Conservation (phyloP, 1,284 basidiomycete genomes). For the Leucoagaricus sp. region DNA sequence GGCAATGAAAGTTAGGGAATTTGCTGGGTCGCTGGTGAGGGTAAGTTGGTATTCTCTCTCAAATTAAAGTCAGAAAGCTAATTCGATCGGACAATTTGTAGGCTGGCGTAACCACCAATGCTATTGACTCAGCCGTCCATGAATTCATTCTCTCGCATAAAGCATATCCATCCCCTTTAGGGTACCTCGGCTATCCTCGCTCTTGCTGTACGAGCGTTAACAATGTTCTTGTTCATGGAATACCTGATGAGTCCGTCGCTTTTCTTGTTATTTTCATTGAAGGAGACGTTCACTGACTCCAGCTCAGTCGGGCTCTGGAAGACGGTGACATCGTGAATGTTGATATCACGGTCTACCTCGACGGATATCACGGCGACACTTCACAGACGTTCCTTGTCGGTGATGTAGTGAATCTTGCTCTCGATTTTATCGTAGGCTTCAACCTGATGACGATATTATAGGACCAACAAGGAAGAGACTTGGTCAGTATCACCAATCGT, state of each 20-base stretch:
- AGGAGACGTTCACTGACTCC: neutral
- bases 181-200: slow-evolving; percentile 81
- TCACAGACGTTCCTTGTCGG: slow-evolving; percentile 82
- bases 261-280: neutral
- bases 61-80: too few species aligned
- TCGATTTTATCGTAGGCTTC: neutral
- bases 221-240: slow-evolving; percentile 84
- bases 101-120: slow-evolving; percentile 76
- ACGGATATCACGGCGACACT: slow-evolving; percentile 87
- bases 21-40: slow-evolving; percentile 46
- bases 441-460: slow-evolving; percentile 24
- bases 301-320: slow-evolving; percentile 69
- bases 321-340: slow-evolving; percentile 85
- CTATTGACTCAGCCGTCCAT: slow-evolving; percentile 73
- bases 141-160: slow-evolving; percentile 63
- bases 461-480: slow-evolving; percentile 68
- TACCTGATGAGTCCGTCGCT: slow-evolving; percentile 75
- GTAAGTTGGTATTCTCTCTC: slow-evolving; percentile 20
- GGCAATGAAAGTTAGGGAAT: slow-evolving; percentile 62
- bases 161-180: slow-evolving; percentile 90
- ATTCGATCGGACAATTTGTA: slow-evolving; percentile 30
- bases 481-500: slow-evolving; percentile 62
- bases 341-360: slow-evolving; percentile 78
- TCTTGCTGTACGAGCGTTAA: slow-evolving; percentile 90
- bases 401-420: slow-evolving; percentile 53